Evolutionary conservation across 108 stramenopile genomes (phyloP).

Genomic region (Cyclotella cryptica): DNA sequence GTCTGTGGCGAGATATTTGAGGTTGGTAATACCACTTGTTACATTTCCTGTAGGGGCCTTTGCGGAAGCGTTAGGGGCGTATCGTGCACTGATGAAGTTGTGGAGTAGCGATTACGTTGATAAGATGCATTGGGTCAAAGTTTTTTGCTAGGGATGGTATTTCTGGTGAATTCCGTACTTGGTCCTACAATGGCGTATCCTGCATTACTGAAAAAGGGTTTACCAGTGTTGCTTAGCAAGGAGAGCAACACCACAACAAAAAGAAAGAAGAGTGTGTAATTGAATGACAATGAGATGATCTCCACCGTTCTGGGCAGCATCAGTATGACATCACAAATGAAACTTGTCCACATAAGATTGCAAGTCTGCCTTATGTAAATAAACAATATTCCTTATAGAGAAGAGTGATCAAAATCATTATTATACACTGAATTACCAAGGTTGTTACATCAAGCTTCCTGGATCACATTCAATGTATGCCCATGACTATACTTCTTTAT

Average conservation of each 20-base stretch:
- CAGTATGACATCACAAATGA: no score
- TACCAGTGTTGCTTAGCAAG: conserved; percentile 46
- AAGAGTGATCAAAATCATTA: no score
- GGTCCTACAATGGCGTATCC: conserved; percentile 65
- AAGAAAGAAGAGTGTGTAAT: neutral
- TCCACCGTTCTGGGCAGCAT: no score
- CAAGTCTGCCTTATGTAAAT: no score
- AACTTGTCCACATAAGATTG: no score
- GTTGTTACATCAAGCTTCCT: no score
- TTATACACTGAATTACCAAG: no score
- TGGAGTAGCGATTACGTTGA: neutral
- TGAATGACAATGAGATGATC: no score
- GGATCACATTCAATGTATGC: no score
- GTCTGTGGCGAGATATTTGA: conserved; percentile 30
- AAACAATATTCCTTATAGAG: no score
- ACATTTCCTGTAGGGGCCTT: conserved; percentile 58
- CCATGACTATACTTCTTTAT: no score
- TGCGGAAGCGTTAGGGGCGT: conserved; percentile 53
- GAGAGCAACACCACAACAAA: neutral
- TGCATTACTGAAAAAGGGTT: conserved; percentile 57
- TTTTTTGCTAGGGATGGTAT: conserved; percentile 39
- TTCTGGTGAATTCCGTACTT: conserved; percentile 52
- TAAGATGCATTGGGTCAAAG: conserved; percentile 26
- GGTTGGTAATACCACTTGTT: conserved; percentile 50
- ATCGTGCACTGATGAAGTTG: conserved; percentile 26